These are phyloP conservation scores for Penicillium vulpinum DNA, from an alignment of 2,329 filamentous ascomycete genomes.

Conservation along the genomic window DNA sequence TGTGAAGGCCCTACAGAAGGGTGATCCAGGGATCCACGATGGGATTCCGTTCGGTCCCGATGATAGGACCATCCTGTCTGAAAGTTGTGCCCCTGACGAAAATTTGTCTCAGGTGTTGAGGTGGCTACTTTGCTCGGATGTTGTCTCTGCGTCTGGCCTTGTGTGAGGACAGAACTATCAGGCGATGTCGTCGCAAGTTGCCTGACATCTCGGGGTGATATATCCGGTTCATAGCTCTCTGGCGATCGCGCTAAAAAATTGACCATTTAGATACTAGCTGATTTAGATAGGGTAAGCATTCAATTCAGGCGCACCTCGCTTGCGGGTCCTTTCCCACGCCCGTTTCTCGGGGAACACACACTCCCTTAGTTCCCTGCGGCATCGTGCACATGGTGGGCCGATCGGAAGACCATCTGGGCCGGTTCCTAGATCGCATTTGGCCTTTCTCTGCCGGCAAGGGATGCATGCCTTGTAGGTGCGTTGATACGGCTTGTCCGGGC, in stretches of 20 bases:
- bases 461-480: conserved; percentile 58
- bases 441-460: conserved; percentile 54
- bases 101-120: neutral
- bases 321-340: conserved; percentile 42
- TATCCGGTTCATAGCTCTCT: conserved; percentile 11
- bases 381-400: conserved; percentile 50
- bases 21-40: conserved; percentile 8
- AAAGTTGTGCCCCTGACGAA: neutral
- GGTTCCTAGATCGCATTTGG: conserved; percentile 51
- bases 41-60: conserved; percentile 8
- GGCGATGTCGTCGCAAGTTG: neutral
- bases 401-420: conserved; percentile 42
- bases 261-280: conserved; percentile 10
- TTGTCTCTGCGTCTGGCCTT: neutral
- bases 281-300: neutral
- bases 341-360: conserved; percentile 50
- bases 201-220: conserved; percentile 1
- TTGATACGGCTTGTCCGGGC: conserved; percentile 46
- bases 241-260: conserved; percentile 17
- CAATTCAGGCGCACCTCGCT: conserved; percentile 29
- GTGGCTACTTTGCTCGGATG: neutral
- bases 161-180: neutral
- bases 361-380: conserved; percentile 52
- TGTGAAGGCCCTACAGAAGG: neutral
- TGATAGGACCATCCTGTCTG: conserved; percentile 4